Percentiles rank a stretch among this genome's conserved stretches.
phyloP scores from a whole-genome alignment of 345 rosid species.

The Salix udensis region DNA sequence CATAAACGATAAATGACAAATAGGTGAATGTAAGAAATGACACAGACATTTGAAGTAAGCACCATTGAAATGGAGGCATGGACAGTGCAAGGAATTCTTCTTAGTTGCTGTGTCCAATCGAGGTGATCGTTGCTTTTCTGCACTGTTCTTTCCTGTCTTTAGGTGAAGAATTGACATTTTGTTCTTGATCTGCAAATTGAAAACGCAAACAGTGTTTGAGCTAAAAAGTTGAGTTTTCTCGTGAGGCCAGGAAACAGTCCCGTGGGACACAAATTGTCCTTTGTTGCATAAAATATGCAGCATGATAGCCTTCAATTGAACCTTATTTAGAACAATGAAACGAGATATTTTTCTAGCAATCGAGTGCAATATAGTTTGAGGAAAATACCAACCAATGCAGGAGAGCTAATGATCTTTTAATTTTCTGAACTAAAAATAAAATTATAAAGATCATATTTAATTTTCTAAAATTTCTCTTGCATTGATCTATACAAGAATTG shows the following conservation, averaged over 20 bases:
- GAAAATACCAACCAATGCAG: background rate
- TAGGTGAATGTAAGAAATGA: background rate
- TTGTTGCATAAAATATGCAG: background rate
- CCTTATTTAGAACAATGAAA: background rate
- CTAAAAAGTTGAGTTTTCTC: background rate
- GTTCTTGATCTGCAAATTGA: conserved; percentile 17
- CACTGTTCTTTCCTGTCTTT: background rate
- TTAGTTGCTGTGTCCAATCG: background rate
- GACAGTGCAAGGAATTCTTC: background rate
- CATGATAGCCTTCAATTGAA: background rate
- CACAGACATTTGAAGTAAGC: background rate
- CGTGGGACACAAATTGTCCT: background rate
- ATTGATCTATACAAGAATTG: too few species aligned
- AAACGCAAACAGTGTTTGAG: background rate
- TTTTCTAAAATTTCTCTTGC: too few species aligned
- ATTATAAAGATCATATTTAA: too few species aligned
- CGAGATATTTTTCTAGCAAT: background rate
- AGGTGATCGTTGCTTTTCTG: conserved; percentile 5
- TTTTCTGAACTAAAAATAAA: too few species aligned
- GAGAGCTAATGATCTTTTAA: too few species aligned
- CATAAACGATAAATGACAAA: background rate
- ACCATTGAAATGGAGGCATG: background rate
- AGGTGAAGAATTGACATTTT: conserved; percentile 22
- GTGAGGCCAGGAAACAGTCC: background rate
- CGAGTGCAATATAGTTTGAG: background rate